Evolutionary conservation across 371 early-diverging fungal genomes (phyloP), one percentile per base, ranked within the genome.

Genomic region (Lichtheimia corymbifera): DNA sequence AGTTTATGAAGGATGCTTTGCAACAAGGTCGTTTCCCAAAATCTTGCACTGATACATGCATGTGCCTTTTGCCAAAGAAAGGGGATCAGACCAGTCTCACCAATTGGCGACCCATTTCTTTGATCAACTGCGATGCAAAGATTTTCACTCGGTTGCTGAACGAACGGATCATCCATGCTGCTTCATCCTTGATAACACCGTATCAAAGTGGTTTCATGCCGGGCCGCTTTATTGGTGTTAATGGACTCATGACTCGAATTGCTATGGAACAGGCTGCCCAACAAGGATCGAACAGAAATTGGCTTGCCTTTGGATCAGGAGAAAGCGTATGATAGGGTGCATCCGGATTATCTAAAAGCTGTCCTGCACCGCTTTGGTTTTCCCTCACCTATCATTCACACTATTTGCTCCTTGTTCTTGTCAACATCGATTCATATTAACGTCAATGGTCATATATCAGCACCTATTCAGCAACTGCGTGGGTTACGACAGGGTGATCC

Each of bases 401-500:
- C 13, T 63, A 53, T 61, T 12, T 11, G 11, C 15, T 11, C 17
- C 3, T 53, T 74, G 2, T 69, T 71, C 51, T 71, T 67, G 22
- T 3, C 6, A 5, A 68, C 64, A 2, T 13, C 50, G 3, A 41
- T 70, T 7, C 42, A 6, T 9, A 45, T 68, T 24, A 57, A 64
- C n/a, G 50, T 67, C 50, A 74, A 70, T 50, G 69, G 67, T 25
- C 41, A 55, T n/a, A 12, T 71, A 1, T 53, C 61, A 13, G 0
- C 20, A 4, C 35, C 63, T 40, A 27, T 68, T 17, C 5, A 15
- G 1, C 71, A 71, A 47, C 18, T 28, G 1, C 53, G 69, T 30
- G 75, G 70, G 0, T 45, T 74, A 1, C 57, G 62, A 0, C 70
- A 74, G 51, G 67, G 69, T 0, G 67, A 71, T 18, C 74, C 67